A percentile compares a stretch with the other conserved stretches of the same genome.
Conservation (phyloP, 768 basidiomycete genomes). For the Pulveroboletus sp. region DNA sequence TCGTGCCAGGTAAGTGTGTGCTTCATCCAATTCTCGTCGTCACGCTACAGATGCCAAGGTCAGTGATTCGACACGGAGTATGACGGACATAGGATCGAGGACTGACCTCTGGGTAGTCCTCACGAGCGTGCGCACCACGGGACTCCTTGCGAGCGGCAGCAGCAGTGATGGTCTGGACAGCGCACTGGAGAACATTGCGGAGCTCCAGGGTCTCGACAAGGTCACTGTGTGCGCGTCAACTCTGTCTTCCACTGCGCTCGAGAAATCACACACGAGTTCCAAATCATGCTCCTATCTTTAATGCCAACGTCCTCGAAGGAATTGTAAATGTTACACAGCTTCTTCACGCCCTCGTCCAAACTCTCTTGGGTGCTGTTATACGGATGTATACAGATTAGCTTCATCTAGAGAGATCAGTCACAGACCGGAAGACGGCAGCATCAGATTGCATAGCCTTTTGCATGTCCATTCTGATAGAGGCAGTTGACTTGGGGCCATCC, state of each 20-base stretch:
- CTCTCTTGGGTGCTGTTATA: conserved; percentile 69
- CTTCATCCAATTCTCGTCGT: conserved; percentile 93
- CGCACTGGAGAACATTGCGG: conserved; percentile 91
- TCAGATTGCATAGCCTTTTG: conserved; percentile 99
- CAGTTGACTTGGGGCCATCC: conserved; percentile 78
- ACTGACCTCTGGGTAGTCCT: conserved; percentile 90
- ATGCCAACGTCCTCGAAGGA: conserved; percentile 89
- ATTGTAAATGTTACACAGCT: conserved; percentile 81
- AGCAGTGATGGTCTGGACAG: conserved; percentile 90
- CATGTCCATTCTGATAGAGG: conserved; percentile 90
- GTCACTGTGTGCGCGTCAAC: conserved; percentile 50
- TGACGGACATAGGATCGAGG: neutral
- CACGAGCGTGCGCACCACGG: conserved; percentile 97
- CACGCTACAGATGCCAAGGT: conserved; percentile 52
- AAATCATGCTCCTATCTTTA: conserved; percentile 99
- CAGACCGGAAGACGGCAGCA: conserved; percentile 91
- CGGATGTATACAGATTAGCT: conserved; percentile 1
- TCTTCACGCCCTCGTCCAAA: conserved; percentile 89
- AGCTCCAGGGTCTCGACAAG: conserved; percentile 96
- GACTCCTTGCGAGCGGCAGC: conserved; percentile 95
- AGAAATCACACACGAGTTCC: conserved; percentile 82
- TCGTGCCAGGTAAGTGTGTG: conserved; percentile 93
- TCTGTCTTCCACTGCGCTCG: neutral
- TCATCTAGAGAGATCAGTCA: neutral
- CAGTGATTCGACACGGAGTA: neutral